Evolutionary conservation across 163 green algal genomes (phyloP), one percentile per base, ranked within the genome.

Genomic region (Prototheca wickerhamii): DNA sequence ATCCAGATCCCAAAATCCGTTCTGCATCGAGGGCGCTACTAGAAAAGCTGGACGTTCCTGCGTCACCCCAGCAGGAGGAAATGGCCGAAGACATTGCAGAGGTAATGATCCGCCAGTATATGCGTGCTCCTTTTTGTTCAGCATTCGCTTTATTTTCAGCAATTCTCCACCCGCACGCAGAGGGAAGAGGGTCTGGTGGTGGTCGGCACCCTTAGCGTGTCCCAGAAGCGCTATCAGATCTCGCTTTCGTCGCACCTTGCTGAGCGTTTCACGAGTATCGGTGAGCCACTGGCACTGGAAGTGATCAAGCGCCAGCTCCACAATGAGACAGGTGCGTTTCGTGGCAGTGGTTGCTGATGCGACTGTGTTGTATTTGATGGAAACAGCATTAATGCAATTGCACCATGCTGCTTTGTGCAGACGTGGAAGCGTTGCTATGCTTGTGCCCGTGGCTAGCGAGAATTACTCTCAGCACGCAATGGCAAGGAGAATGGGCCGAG

Each of bases 391-490:
- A 10, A 23, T 23, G 10, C 40, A 15, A 49, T 23, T 49, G 40
- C 10, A 49, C 15, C 40, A 49, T 49, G n/a, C n/a, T n/a, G n/a
- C n/a, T 46, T 53, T 28, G 5, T 65, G 49, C 51, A 72, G 25
- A 34, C 32, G 43, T 29, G 2, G 73, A 82, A 37, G 79, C 92
- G 50, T 79, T 97, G 54, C 77, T 75, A 26, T 86, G 77, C 64
- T 77, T 96, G 40, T 75, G 79, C 25, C 89, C 90, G 20, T 97
- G 91, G 91, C 87, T 95, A 68, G 80, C 91, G 32, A 88, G 87
- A 67, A 73, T 95, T 8, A 84, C 66, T 8, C 51, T 72, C 3
- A 63, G 49, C 12, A 63, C 66, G 1, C 42, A 77, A 43, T 84
- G 76, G 80, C 60, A 64, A 28, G 65, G 46, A 25, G 32, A 66